Base-by-base conservation (phyloP, 805 yeast genomes). In the Wickerhamiella azyma region DNA sequence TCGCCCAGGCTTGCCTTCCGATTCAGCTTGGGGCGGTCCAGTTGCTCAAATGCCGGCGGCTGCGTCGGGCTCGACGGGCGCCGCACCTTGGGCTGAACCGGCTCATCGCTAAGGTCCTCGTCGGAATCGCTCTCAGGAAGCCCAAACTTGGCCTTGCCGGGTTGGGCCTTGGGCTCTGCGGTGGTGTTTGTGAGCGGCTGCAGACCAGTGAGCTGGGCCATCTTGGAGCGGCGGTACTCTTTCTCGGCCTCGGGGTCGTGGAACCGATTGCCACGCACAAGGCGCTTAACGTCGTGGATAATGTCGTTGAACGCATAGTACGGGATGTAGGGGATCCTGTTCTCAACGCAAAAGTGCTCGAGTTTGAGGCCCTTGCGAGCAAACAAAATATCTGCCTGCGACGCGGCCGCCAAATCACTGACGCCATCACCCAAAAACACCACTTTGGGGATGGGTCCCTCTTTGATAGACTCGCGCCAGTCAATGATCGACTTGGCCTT, bases 381-480 rank as follows among this genome's bases (percentile, higher is more conserved):
- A 53, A 67, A 67, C 45, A 67, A 54, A 35, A 67, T 63, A 43
- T 67, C 71, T 6, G 71, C 70, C 53, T 66, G 66, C 18, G 63
- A 55, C 4, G 71, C 71, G 10, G 71, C 71, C 9, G 71, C 68
- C 26, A 67, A 55, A 45, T 67, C 71, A n/a, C 68, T 67, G 26
- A 75, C 71, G 5, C 82, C 82, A 35, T 75, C 72, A 9, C 81
- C 81, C 48, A 76, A 64, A 28, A 77, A 75, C 10, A 62, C 61
- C 26, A 76, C 55, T 45, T 72, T 60, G 0, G 80, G 79, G 43
- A 68, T 70, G 26, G 54, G 53, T 26, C 50, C 51, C 42, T 49
- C 49, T 36, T 46, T 10, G 41, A 41, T 40, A 17, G 43, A 37
- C 19, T 43, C 48, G 26, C 61, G 55, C 59, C 65, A 66, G 49